Conservation (phyloP, 345 rosid genomes). For the Aethionema arabicum region DNA sequence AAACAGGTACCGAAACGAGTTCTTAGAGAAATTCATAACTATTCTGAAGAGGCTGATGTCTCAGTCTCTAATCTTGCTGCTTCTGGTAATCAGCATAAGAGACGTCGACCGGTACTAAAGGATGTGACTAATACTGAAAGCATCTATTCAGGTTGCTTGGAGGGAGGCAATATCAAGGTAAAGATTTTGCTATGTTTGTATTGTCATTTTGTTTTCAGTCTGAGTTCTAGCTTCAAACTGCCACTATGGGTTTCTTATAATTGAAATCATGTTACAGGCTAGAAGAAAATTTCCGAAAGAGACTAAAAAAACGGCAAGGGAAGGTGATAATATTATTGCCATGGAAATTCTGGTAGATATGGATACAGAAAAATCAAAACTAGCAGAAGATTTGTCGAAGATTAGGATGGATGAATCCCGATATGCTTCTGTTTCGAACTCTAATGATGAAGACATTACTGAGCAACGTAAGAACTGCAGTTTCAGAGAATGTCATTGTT, state of each 20-base stretch:
- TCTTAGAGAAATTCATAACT: constrained; percentile 41
- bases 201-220: constrained; percentile 9
- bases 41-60: constrained; percentile 53
- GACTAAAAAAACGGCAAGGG: constrained; percentile 35
- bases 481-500: constrained; percentile 24
- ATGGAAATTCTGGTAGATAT: constrained; percentile 40
- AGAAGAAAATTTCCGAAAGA: constrained; percentile 40
- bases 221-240: constrained; percentile 13
- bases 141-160: constrained; percentile 35
- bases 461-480: constrained; percentile 31
- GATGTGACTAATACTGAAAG: constrained; percentile 64
- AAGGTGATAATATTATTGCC: constrained; percentile 36
- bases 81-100: constrained; percentile 57
- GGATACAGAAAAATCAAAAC: constrained; percentile 53
- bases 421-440: constrained; percentile 34
- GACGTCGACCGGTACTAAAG: constrained; percentile 72
- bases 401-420: constrained; percentile 61
- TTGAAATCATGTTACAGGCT: constrained; percentile 44
- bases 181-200: constrained; percentile 19
- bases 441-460: constrained; percentile 35
- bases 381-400: constrained; percentile 75
- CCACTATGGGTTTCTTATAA: constrained; percentile 14
- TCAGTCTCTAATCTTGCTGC: constrained; percentile 37
- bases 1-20: constrained; percentile 62
- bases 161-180: constrained; percentile 54